phyloP scores from a whole-genome alignment of 169 alveolate species.

The Cryptosporidium andersoni region DNA sequence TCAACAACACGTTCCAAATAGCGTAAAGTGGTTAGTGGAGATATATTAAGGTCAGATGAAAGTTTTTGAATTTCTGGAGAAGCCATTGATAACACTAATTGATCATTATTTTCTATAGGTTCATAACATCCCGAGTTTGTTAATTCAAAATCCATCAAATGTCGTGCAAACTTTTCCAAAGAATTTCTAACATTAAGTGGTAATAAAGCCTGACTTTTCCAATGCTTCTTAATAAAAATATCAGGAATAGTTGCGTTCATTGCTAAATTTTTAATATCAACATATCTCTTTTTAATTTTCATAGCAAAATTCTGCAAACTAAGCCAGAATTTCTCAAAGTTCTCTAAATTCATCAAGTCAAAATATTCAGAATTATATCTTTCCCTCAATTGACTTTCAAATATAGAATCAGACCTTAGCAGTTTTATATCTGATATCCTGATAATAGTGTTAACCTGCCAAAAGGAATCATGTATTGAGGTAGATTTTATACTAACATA shows the following conservation, averaged over 20 bases:
- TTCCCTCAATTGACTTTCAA: no score
- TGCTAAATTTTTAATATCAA: background rate
- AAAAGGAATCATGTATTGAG: conserved; percentile 9
- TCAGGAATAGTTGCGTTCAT: conserved; percentile 22
- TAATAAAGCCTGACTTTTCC: conserved; percentile 40
- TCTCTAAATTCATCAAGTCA: background rate
- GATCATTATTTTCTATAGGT: background rate
- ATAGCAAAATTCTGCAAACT: conserved; percentile 13
- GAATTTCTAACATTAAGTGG: conserved; percentile 16
- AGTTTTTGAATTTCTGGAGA: conserved; percentile 53
- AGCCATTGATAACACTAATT: conserved; percentile 43
- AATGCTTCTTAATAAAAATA: conserved; percentile 32
- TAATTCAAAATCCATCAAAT: background rate
- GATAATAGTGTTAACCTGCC: conserved; percentile 6
- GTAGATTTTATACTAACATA: conserved; percentile 5
- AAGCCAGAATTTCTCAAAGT: conserved; percentile 38
- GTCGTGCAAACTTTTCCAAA: conserved; percentile 51
- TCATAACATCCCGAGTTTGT: background rate
- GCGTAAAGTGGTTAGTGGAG: conserved; percentile 21
- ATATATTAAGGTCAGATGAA: conserved; percentile 23
- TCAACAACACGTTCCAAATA: conserved; percentile 68
- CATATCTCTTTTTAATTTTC: conserved; percentile 12
- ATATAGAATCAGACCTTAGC: no score
- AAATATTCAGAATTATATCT: background rate
- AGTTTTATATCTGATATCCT: background rate